Percentiles rank a stretch among this genome's conserved stretches.
phyloP scores from a whole-genome alignment of 495 filamentous ascomycete genomes.

The Aspergillus indologenus region DNA sequence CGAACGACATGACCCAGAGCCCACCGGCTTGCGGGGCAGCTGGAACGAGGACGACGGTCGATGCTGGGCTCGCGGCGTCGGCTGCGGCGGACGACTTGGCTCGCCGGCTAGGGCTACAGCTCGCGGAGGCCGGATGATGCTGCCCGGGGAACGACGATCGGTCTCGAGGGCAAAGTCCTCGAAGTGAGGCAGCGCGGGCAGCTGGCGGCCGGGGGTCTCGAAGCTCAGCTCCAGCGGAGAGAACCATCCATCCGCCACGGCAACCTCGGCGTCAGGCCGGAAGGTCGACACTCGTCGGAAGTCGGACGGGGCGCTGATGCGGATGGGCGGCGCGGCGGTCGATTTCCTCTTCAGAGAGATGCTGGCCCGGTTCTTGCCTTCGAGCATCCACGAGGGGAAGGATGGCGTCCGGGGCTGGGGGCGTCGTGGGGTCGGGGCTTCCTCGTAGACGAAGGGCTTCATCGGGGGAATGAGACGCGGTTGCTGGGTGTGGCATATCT shows the following conservation, averaged over 20 bases:
- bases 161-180: slow-evolving; percentile 31
- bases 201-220: slow-evolving; percentile 58
- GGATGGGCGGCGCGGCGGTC: slow-evolving; percentile 35
- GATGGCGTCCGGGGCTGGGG: slow-evolving; percentile 31
- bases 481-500: slow-evolving; percentile 45
- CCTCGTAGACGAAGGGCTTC: slow-evolving; percentile 40
- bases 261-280: slow-evolving; percentile 28
- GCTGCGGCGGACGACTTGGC: slow-evolving; percentile 17
- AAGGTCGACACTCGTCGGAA: slow-evolving; percentile 48
- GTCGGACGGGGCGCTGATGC: slow-evolving; percentile 52
- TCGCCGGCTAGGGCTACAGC: slow-evolving; percentile 28
- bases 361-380: slow-evolving; percentile 46
- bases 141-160: slow-evolving; percentile 16
- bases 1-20: slow-evolving; percentile 32
- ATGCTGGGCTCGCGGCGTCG: slow-evolving; percentile 23
- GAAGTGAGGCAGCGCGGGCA: slow-evolving; percentile 57
- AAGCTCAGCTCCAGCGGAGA: slow-evolving; percentile 69
- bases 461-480: slow-evolving; percentile 49
- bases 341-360: slow-evolving; percentile 47
- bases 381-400: slow-evolving; percentile 39
- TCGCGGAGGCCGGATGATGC: slow-evolving; percentile 28
- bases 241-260: too few species aligned
- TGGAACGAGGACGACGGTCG: slow-evolving; percentile 31
- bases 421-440: slow-evolving; percentile 34
- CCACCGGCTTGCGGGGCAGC: slow-evolving; percentile 42